These are phyloP conservation scores for Penicillium fimorum DNA, from an alignment of 495 filamentous ascomycete genomes.

Conservation along the genomic window DNA sequence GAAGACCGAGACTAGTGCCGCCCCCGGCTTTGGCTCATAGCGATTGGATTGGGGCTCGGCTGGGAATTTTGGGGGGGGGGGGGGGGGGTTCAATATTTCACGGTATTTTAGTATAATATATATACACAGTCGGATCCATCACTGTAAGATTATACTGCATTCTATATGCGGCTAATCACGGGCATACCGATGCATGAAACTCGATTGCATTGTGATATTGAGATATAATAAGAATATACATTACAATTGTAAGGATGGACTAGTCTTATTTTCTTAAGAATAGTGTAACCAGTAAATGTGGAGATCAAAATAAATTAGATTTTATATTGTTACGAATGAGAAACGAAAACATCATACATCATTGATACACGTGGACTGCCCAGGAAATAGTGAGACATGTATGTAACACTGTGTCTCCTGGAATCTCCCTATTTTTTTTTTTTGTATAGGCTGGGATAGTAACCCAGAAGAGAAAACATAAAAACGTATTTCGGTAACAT, in stretches of 20 bases:
- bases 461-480: conserved; percentile 4
- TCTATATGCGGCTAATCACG: background rate
- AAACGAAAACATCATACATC: background rate
- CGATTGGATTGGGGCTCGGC: too few species aligned
- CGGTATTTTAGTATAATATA: too few species aligned
- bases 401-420: conserved; percentile 11
- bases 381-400: background rate
- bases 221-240: background rate
- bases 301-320: background rate
- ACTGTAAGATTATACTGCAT: too few species aligned
- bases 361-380: background rate
- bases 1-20: background rate
- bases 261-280: background rate
- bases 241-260: background rate
- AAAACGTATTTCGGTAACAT: conserved; percentile 1
- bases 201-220: background rate
- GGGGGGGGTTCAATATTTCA: too few species aligned
- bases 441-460: background rate
- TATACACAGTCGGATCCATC: too few species aligned
- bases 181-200: conserved; percentile 2
- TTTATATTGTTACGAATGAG: background rate
- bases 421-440: background rate
- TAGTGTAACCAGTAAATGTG: background rate
- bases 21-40: background rate
- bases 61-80: too few species aligned